Evolutionary conservation across 2,329 filamentous ascomycete genomes (phyloP).

Genomic region (Microdochium trichocladiopsis): DNA sequence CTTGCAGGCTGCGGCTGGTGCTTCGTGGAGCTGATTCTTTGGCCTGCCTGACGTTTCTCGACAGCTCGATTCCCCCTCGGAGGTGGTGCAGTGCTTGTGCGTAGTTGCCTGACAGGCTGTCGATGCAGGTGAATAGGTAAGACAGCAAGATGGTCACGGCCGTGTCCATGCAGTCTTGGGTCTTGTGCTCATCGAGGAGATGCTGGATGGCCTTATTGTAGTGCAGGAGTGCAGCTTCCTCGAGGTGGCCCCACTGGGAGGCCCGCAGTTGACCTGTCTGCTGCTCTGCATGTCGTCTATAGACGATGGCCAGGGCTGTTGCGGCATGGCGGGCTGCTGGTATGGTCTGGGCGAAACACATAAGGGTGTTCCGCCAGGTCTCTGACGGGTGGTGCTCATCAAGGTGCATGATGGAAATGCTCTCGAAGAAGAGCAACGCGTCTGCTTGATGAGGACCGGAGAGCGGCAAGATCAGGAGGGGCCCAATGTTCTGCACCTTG

Average conservation of each 20-base stretch:
- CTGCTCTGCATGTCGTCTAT: slow-evolving; percentile 13
- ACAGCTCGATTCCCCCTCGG: slow-evolving; percentile 24
- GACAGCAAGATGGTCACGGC: slow-evolving; percentile 26
- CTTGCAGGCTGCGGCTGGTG: slow-evolving; percentile 4
- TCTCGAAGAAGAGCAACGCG: slow-evolving; percentile 21
- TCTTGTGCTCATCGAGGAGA: slow-evolving; percentile 15
- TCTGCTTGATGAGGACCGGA: slow-evolving; percentile 12
- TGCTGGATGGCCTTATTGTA: slow-evolving; percentile 21
- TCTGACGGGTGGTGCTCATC: slow-evolving; percentile 22
- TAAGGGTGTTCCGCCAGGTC: slow-evolving; percentile 23
- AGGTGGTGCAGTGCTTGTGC: slow-evolving; percentile 26
- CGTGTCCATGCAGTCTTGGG: slow-evolving; percentile 14
- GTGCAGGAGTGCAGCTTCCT: slow-evolving; percentile 15
- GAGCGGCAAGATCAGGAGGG: slow-evolving; percentile 14
- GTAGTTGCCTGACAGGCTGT: slow-evolving; percentile 24
- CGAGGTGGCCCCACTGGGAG: slow-evolving; percentile 3
- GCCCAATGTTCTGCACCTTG: slow-evolving; percentile 7
- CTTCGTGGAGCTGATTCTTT: too few species aligned
- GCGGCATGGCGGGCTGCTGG: slow-evolving; percentile 26
- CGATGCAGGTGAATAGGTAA: slow-evolving; percentile 30
- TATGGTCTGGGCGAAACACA: slow-evolving; percentile 26
- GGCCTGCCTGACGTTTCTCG: slow-evolving; percentile 11
- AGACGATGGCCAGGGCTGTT: slow-evolving; percentile 18
- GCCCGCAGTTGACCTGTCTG: slow-evolving; percentile 1
- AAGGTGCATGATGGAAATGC: slow-evolving; percentile 16